Evolutionary conservation across 2,329 filamentous ascomycete genomes (phyloP), one percentile per base, ranked within the genome.

Genomic region (Fusarium siculi): DNA sequence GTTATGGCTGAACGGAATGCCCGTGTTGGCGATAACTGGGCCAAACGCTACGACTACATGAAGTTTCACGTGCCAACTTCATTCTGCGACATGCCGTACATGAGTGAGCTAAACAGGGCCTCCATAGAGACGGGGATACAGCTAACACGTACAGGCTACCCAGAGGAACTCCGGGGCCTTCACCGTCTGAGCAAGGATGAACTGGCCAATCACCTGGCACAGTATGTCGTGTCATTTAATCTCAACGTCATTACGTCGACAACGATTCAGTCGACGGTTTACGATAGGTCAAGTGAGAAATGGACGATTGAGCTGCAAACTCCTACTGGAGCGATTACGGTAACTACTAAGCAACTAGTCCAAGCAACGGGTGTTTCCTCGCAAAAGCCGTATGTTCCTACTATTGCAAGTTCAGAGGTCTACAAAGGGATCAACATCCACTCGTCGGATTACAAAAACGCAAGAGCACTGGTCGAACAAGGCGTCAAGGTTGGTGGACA

Each of bases 11-110:
- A 75, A 10, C 52, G 34, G 2, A 75, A 75, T 36, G 21, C 57
- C 0, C 37, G 18, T 4, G 30, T 70, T 18, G 72, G 73, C 1
- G 66, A 73, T 23, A 75, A 75, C 14, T 75, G 72, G 72, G 63
- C 63, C 30, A 32, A 64, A 2, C 52, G 70, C 18, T 73, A 75
- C 15, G 66, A 75, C 12, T 71, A 44, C 43, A 50, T 75, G 16
- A 66, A 53, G 34, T 71, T 75, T 16, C 69, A 74, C 7, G 52
- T 75, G 16, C 73, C 72, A 4, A 73, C 73, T 2, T 68, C 72
- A 0, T 54, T 73, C 16, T 66, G 66, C 18, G 66, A 75, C 4
- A 30, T 75, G 18, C 73, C 73, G 0, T 75, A 66, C 11, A 64
- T 71, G 34, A 19, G 73, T 74, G 25, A 53, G 60, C 42, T 32